Conservation (phyloP, 1,284 basidiomycete genomes). For the Mrakiaceae sp. region DNA sequence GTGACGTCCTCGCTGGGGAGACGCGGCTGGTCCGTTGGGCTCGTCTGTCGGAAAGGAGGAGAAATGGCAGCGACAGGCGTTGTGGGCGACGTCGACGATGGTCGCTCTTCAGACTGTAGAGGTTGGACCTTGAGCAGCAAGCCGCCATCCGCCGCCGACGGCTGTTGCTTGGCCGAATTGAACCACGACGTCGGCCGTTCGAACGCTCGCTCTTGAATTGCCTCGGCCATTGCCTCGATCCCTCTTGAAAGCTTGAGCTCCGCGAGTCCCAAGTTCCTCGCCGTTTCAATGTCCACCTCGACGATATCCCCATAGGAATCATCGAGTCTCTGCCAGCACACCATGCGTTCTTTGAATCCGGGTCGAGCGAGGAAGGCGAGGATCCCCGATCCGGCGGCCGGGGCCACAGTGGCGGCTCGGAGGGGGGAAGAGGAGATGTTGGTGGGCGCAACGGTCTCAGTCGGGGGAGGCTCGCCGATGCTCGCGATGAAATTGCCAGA, state of each 20-base stretch:
- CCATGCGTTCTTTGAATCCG: background rate
- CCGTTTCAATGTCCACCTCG: too few relatives aligned
- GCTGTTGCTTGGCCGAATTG: too few relatives aligned
- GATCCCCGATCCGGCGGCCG: constrained; percentile 9
- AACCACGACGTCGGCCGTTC: too few relatives aligned
- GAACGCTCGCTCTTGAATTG: background rate
- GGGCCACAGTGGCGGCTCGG: background rate
- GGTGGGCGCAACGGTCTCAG: background rate
- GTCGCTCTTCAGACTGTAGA: too few relatives aligned
- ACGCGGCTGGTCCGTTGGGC: too few relatives aligned
- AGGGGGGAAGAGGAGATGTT: background rate
- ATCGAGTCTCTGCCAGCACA: background rate
- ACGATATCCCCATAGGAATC: too few relatives aligned
- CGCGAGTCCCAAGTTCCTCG: background rate
- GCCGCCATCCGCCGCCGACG: too few relatives aligned
- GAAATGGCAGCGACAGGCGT: too few relatives aligned
- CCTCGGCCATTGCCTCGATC: background rate
- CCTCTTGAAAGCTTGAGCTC: constrained; percentile 9
- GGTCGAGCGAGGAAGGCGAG: constrained; percentile 7
- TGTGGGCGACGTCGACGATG: too few relatives aligned
- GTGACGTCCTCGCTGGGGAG: too few relatives aligned
- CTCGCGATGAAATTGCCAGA: constrained; percentile 5
- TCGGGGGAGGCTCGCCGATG: background rate
- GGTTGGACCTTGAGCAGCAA: too few relatives aligned
- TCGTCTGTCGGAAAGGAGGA: too few relatives aligned